Conservation (phyloP, 805 yeast species). For the Metschnikowia aberdeeniae region DNA sequence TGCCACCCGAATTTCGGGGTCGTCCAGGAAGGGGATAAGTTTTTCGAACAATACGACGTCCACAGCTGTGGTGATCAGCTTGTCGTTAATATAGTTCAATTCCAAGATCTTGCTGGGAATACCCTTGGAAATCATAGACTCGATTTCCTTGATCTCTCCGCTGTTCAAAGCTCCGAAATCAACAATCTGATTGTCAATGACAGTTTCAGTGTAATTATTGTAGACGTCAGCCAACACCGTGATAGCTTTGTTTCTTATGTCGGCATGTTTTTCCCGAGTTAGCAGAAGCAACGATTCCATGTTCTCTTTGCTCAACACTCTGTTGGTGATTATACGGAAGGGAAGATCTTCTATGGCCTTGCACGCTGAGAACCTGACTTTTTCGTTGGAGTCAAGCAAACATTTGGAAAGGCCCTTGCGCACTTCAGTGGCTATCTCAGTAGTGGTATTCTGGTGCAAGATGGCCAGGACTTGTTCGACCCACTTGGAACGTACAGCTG, state of each 20-base stretch:
- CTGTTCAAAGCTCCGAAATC: conserved; percentile 29
- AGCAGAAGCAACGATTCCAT: conserved; percentile 56
- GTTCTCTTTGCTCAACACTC: conserved; percentile 44
- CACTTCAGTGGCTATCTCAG: conserved; percentile 41
- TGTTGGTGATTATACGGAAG: conserved; percentile 42
- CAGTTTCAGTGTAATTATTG: conserved; percentile 37
- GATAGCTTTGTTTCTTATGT: conserved; percentile 60
- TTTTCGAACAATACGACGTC: conserved; percentile 59
- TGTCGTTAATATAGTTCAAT: conserved; percentile 71
- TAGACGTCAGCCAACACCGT: conserved; percentile 52
- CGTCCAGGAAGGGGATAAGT: conserved; percentile 50
- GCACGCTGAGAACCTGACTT: conserved; percentile 63
- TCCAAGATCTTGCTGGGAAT: conserved; percentile 67
- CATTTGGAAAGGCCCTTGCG: conserved; percentile 59
- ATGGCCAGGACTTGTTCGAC: conserved; percentile 51
- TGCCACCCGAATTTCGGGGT: conserved; percentile 44
- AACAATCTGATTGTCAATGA: conserved; percentile 15
- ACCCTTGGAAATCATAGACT: conserved; percentile 32
- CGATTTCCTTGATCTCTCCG: conserved; percentile 23
- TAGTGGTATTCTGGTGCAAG: conserved; percentile 39
- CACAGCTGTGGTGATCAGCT: conserved; percentile 57
- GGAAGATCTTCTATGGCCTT: conserved; percentile 46
- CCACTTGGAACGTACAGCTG: conserved; percentile 68
- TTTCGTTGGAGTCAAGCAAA: conserved; percentile 69
- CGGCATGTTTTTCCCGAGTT: conserved; percentile 64